These are phyloP conservation scores for Arctostaphylos glauca DNA, from an alignment of 148 eudicot species.

Conservation along the genomic window DNA sequence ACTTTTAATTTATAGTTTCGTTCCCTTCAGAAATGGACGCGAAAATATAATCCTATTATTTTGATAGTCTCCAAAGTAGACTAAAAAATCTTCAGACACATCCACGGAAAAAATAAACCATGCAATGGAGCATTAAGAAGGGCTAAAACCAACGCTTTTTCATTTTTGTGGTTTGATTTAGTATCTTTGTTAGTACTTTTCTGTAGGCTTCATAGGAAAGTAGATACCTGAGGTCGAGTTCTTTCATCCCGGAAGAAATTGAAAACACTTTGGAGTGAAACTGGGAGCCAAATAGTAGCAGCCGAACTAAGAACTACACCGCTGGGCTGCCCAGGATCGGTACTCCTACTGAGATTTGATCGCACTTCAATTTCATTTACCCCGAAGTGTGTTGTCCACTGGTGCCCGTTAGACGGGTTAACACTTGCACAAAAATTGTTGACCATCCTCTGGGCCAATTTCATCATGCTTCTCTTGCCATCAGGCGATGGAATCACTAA, in stretches of 20 bases:
- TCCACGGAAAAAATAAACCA: background rate
- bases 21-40: background rate
- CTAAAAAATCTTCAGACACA: background rate
- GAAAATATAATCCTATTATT: background rate
- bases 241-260: slow-evolving; percentile 50
- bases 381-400: slow-evolving; percentile 42
- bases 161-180: too few species aligned
- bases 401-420: slow-evolving; percentile 43
- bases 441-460: slow-evolving; percentile 53
- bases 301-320: slow-evolving; percentile 50
- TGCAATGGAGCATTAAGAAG: background rate
- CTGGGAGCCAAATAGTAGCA: slow-evolving; percentile 54
- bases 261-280: slow-evolving; percentile 45
- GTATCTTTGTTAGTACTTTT: too few species aligned
- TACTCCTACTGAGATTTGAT: slow-evolving; percentile 40
- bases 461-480: slow-evolving; percentile 64
- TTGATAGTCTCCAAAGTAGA: background rate
- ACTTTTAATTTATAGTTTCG: background rate
- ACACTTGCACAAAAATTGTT: slow-evolving; percentile 43
- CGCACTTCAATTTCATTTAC: slow-evolving; percentile 45
- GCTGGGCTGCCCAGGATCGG: slow-evolving; percentile 43
- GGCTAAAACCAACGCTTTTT: background rate
- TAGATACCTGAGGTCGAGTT: slow-evolving; percentile 50
- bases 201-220: too few species aligned
- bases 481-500: slow-evolving; percentile 45